These are phyloP conservation scores for Pseudocercospora musae DNA, from an alignment of 2,329 filamentous ascomycete species.

Conservation along the genomic window DNA sequence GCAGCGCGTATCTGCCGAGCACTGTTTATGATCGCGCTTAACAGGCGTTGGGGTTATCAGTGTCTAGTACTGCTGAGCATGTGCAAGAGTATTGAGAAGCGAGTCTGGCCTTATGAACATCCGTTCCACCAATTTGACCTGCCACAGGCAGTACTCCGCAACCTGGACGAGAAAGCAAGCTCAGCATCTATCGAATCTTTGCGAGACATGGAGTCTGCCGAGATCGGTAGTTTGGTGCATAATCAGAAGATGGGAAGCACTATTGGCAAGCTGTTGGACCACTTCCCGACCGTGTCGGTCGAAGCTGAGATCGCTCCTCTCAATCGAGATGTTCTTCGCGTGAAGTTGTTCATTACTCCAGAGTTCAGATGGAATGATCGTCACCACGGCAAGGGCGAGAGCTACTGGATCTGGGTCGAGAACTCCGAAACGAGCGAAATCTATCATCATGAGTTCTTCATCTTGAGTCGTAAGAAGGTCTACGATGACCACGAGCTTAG, in stretches of 20 bases:
- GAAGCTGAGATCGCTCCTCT: constrained; percentile 94
- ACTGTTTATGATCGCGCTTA: constrained; percentile 95
- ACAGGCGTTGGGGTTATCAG: constrained; percentile 92
- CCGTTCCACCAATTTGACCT: constrained; percentile 94
- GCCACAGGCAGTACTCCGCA: constrained; percentile 74
- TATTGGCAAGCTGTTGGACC: constrained; percentile 76
- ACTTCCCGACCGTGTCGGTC: constrained; percentile 86
- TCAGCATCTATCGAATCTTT: constrained; percentile 74
- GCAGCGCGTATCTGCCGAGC: constrained; percentile 90
- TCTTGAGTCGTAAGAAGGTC: constrained; percentile 82
- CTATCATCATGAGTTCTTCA: constrained; percentile 96
- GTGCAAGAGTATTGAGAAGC: constrained; percentile 95
- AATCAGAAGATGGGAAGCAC: constrained; percentile 83
- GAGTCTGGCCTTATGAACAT: constrained; percentile 92
- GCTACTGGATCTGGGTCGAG: constrained; percentile 98
- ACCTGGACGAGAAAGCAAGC: constrained; percentile 76
- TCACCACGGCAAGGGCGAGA: constrained; percentile 89
- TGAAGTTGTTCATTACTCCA: constrained; percentile 78
- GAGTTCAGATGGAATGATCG: constrained; percentile 95
- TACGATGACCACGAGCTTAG: constrained; percentile 96
- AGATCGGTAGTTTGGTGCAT: constrained; percentile 87
- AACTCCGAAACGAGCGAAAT: constrained; percentile 97
- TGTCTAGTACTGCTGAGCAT: constrained; percentile 86
- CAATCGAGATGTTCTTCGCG: constrained; percentile 90
- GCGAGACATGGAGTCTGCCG: constrained; percentile 86